Evolutionary conservation across 2,329 filamentous ascomycete genomes (phyloP).

Genomic region (Colletotrichum sp.): DNA sequence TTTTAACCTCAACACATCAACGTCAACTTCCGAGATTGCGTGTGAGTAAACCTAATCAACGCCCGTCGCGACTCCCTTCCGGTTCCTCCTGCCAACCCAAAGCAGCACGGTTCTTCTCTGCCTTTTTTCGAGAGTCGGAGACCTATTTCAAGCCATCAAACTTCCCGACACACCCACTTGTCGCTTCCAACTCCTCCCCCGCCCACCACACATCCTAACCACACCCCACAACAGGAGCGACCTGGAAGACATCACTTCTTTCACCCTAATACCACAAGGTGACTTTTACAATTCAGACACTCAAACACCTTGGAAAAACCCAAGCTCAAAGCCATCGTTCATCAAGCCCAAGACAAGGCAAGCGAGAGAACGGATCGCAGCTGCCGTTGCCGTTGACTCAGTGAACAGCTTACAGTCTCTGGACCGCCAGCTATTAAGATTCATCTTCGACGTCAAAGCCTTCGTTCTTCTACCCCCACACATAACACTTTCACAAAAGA

Average conservation of each 20-base stretch:
- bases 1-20: rapidly evolving
- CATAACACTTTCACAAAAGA: neutral
- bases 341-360: neutral
- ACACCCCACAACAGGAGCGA: neutral
- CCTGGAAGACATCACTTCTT: neutral
- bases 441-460: neutral
- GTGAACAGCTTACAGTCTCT: neutral
- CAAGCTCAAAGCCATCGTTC: neutral
- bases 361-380: neutral
- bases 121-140: neutral
- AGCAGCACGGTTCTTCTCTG: neutral
- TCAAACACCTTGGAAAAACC: rapidly evolving
- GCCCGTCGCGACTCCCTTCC: neutral
- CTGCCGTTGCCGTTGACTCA: neutral
- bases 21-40: neutral
- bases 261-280: neutral
- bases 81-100: neutral
- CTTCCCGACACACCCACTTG: neutral
- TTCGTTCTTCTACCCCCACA: neutral
- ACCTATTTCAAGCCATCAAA: neutral
- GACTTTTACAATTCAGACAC: neutral
- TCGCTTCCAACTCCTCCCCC: neutral
- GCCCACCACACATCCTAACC: no score
- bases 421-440: neutral
- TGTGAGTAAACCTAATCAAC: neutral